A percentile compares a stretch with the other conserved stretches of the same genome.
These are phyloP conservation scores for Amylocarpus encephaloides DNA, from an alignment of 2,329 filamentous ascomycete species.

Conservation along the genomic window DNA sequence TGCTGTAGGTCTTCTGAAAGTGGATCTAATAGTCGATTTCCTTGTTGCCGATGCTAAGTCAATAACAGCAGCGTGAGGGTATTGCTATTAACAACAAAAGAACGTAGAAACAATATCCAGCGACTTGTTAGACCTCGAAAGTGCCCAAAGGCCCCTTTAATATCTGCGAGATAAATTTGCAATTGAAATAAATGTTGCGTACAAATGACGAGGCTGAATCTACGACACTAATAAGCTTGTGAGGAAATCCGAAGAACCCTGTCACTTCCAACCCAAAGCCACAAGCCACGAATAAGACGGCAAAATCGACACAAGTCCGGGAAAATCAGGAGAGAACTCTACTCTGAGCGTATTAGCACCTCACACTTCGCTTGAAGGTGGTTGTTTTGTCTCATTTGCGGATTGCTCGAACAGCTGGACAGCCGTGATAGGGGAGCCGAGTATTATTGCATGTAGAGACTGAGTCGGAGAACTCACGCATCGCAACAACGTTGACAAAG, in stretches of 20 bases:
- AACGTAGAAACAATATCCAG: background rate
- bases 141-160: background rate
- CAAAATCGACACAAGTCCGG: background rate
- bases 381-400: background rate
- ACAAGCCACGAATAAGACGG: background rate
- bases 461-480: too few species aligned
- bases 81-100: background rate
- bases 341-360: background rate
- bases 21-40: background rate
- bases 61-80: too few species aligned
- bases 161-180: too few species aligned
- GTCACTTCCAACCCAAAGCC: background rate
- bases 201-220: background rate
- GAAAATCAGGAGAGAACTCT: background rate
- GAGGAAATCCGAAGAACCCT: slow-evolving; percentile 3
- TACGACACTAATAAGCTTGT: background rate
- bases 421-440: too few species aligned
- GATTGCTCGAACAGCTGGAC: too few species aligned
- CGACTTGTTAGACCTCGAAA: background rate
- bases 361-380: background rate
- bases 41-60: background rate
- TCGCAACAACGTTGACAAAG: too few species aligned
- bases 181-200: background rate
- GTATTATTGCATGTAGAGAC: too few species aligned
- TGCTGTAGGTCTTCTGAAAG: background rate